A percentile compares a stretch with the other conserved stretches of the same genome.
Evolutionary conservation across 805 yeast genomes (phyloP).

Genomic region (Cyberlindnera nakhonratchasimensis): DNA sequence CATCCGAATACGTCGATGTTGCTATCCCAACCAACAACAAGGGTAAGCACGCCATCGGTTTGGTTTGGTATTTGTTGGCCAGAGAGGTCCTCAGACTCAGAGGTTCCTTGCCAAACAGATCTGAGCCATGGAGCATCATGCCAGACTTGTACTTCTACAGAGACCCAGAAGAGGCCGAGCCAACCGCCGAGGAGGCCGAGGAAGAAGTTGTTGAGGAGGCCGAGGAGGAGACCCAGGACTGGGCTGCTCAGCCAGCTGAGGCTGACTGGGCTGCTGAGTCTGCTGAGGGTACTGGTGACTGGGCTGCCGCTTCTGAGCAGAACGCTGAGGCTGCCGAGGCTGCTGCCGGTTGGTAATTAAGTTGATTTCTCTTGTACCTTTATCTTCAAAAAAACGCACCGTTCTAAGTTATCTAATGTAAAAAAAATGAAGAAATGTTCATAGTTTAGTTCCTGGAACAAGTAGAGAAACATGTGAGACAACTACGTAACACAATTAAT

Average conservation of each 20-base stretch:
- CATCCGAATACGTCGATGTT: conserved; percentile 98
- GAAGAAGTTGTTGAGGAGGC: conserved; percentile 52
- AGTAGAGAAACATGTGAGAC: not conserved
- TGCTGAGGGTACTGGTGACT: conserved; percentile 64
- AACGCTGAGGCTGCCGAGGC: conserved; percentile 30
- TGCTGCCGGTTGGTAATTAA: conserved; percentile 29
- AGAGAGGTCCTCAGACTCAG: conserved; percentile 99
- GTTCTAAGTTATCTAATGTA: conserved; percentile 27
- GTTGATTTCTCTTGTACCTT: conserved; percentile 12
- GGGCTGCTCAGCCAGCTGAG: conserved; percentile 63
- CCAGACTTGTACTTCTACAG: conserved; percentile 99
- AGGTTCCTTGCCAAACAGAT: conserved; percentile 95
- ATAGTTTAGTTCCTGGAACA: conserved; percentile 16
- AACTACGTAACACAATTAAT: no score
- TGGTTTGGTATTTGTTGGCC: conserved; percentile 98
- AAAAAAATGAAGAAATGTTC: no score
- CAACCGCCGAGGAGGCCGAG: conserved; percentile 59
- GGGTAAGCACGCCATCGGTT: conserved; percentile 99
- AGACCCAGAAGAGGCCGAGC: conserved; percentile 99
- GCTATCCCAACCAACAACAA: conserved; percentile 99
- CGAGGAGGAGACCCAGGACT: conserved; percentile 57
- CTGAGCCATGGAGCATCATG: conserved; percentile 98
- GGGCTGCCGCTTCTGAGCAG: conserved; percentile 44
- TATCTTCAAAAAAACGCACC: conserved; percentile 14
- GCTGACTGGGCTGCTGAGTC: conserved; percentile 76